phyloP scores from a whole-genome alignment of 2,329 filamentous ascomycete species.

The Talaromyces sp. region DNA sequence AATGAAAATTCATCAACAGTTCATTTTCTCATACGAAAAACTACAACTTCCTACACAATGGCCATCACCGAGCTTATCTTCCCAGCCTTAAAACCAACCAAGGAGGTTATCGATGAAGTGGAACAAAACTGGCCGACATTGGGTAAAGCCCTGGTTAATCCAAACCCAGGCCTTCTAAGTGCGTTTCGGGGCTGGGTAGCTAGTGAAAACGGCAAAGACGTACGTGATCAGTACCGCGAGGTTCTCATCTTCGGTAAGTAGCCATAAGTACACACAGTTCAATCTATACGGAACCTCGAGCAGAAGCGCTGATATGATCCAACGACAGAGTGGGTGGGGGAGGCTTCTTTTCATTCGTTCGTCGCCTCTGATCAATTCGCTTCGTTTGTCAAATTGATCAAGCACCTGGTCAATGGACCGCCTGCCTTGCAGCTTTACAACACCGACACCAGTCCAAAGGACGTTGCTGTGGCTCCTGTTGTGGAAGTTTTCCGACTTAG shows the following conservation, averaged over 20 bases:
- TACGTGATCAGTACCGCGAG: constrained; percentile 6
- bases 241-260: constrained; percentile 12
- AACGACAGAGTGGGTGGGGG: constrained; percentile 9
- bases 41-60: constrained; percentile 1
- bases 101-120: constrained; percentile 6
- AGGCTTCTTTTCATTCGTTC: constrained; percentile 8
- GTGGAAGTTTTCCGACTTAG: constrained; percentile 11
- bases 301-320: neutral
- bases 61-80: constrained; percentile 14
- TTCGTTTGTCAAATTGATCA: constrained; percentile 2
- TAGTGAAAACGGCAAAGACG: constrained; percentile 12
- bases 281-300: neutral
- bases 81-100: constrained; percentile 8
- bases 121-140: constrained; percentile 3
- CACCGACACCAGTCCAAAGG: constrained; percentile 4
- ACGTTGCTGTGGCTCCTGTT: neutral
- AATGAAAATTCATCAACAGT: neutral
- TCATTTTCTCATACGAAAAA: neutral
- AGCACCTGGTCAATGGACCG: constrained; percentile 7
- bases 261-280: neutral
- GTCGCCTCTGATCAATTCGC: constrained; percentile 8
- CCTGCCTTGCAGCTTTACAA: constrained; percentile 10
- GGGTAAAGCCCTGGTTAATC: constrained; percentile 7
- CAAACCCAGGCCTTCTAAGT: constrained; percentile 9
- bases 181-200: constrained; percentile 10